Conservation (phyloP, 345 rosid species). For the Populus pruinosa region DNA sequence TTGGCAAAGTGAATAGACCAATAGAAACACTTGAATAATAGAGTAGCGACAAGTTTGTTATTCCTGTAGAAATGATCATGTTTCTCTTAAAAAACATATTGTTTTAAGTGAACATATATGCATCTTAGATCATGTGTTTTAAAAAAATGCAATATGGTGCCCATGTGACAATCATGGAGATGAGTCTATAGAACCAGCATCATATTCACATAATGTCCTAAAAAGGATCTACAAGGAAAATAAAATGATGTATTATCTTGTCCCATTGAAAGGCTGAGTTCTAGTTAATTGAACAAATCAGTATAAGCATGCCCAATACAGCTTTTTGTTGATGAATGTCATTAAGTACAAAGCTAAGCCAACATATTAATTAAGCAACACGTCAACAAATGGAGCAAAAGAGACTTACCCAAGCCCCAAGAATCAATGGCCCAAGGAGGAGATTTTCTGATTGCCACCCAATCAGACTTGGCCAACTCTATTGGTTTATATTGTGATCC, state of each 20-base stretch:
- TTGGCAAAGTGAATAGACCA: not conserved
- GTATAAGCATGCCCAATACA: not conserved
- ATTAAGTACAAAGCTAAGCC: not conserved
- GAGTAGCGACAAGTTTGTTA: not conserved
- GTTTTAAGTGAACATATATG: not conserved
- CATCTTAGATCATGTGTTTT: not conserved
- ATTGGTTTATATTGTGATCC: slow-evolving; percentile 89
- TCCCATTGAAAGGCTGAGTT: not conserved
- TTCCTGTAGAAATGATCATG: not conserved
- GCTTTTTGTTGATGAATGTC: not conserved
- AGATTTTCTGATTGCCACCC: slow-evolving; percentile 85
- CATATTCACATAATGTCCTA: not conserved
- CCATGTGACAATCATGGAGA: not conserved
- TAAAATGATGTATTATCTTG: not conserved
- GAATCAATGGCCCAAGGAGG: slow-evolving; percentile 98
- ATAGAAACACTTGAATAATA: not conserved
- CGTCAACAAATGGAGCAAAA: not conserved
- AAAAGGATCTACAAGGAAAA: not conserved
- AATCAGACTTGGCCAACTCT: slow-evolving; percentile 89
- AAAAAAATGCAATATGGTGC: not conserved
- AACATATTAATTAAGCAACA: not conserved
- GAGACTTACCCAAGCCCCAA: slow-evolving; percentile 89
- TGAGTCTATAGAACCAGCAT: not conserved
- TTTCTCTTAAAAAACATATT: not conserved
- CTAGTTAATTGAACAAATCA: not conserved